Evolutionary conservation across 331 rosid genomes (phyloP).

Genomic region (Quercus lobata): DNA sequence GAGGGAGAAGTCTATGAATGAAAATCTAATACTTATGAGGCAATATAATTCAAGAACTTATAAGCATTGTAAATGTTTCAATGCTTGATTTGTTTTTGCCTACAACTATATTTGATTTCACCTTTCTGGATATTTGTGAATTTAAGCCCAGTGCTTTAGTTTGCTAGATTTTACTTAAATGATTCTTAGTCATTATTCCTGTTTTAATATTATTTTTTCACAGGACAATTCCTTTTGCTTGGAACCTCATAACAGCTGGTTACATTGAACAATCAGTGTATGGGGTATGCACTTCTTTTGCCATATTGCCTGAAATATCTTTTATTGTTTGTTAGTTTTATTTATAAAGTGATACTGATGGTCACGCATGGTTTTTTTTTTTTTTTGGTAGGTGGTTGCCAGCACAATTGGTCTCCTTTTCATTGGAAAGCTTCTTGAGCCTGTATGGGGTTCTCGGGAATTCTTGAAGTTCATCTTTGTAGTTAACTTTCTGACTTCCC

Average conservation of each 20-base stretch:
- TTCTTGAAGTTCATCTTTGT: conserved; percentile 86
- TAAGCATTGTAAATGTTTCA: not conserved
- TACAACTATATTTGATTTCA: not conserved
- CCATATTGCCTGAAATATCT: conserved; percentile 1
- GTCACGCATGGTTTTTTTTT: not conserved
- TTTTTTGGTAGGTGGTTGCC: conserved; percentile 44
- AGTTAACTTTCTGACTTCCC: conserved; percentile 69
- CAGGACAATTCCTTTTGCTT: conserved; percentile 92
- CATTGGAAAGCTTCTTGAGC: conserved; percentile 89
- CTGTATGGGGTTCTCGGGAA: conserved; percentile 94
- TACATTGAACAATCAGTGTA: conserved; percentile 69
- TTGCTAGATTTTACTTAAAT: conserved; percentile 4
- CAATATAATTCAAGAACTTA: not conserved
- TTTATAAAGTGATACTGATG: not conserved
- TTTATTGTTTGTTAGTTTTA: not conserved
- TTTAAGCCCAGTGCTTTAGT: not conserved
- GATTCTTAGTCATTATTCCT: conserved; percentile 5
- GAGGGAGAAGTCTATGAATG: not conserved
- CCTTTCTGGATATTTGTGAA: not conserved
- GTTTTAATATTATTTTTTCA: conserved; percentile 16
- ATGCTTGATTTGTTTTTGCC: not conserved
- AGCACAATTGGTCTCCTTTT: conserved; percentile 71
- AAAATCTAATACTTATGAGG: not conserved
- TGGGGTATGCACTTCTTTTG: conserved; percentile 55
- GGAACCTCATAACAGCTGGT: conserved; percentile 89